Base-by-base conservation (phyloP, 225 moss, liverwort and hornwort genomes). In the Ulota crispa region DNA sequence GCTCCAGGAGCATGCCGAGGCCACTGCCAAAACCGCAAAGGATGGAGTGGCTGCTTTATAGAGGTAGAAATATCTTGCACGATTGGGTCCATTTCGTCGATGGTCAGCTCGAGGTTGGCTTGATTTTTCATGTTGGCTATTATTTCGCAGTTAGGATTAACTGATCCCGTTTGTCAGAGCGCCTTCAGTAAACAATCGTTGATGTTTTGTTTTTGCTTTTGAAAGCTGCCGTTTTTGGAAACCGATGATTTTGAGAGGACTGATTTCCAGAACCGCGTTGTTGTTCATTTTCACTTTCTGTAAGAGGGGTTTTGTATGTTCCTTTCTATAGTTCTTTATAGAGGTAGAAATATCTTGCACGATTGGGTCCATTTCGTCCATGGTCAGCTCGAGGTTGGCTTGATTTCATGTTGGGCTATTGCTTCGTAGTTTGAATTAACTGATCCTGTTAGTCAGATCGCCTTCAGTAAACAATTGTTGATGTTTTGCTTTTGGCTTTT, bases 1-100 rank as follows among this genome's bases (percentile, higher is more conserved):
- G 15, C 80, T 88, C 61, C 76, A 92, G 36, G 75, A 92, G 31
- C 90, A 87, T 36, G 86, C 92, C n/a, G 90, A 95, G 55, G 87
- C 93, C 42, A 65, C 70, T 7, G 80, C 88, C 15, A 86, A 81
- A 50, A 77, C 61, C 26, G 85, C 77, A 23, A 85, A 80, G 80
- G 83, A 55, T 0, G 81, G 43, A 73, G 73, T 54, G 55, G 82
- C 87, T 12, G 82, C 45, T 26, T 75, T 47, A 4, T 88, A 82
- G 79, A 84, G 81, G 87, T 81, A 63, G 73, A 28, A 28, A 4
- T 10, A 41, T 39, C 26, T 47, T 73, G 32, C 9, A 34, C 36
- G 14, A 52, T 31, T 6, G 42, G 21, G 43, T 28, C 43, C 45
- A n/a, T 73, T 78, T 60, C 3, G 15, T 52, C 34, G 19, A 60